phyloP scores from a whole-genome alignment of 768 basidiomycete species.

The Amylocystis lapponica region DNA sequence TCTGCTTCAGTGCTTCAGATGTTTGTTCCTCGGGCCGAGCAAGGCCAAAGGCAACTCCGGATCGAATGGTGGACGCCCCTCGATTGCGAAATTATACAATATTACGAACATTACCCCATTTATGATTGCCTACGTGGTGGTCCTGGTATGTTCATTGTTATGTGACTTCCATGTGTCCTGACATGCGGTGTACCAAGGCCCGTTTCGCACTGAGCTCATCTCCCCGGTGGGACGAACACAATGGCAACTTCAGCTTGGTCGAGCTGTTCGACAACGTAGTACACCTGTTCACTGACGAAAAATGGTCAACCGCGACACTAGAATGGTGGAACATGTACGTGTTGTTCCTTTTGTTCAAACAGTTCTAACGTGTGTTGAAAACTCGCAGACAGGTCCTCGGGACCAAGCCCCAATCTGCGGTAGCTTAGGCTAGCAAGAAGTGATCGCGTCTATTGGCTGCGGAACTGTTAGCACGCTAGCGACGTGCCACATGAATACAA shows the following conservation, averaged over 20 bases:
- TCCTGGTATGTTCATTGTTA: not conserved
- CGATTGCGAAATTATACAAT: too few relatives aligned
- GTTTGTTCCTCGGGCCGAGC: not conserved
- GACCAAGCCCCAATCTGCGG: too few relatives aligned
- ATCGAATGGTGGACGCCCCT: too few relatives aligned
- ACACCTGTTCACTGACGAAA: not conserved
- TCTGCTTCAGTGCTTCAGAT: too few relatives aligned
- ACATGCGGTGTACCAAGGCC: not conserved
- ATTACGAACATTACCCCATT: not conserved
- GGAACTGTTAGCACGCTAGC: too few relatives aligned
- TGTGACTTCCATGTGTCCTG: not conserved
- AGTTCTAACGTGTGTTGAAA: too few relatives aligned
- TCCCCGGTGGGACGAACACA: not conserved
- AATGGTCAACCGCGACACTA: not conserved
- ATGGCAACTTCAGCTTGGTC: not conserved
- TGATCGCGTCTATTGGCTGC: too few relatives aligned
- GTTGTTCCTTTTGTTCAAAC: not conserved
- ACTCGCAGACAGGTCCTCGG: too few relatives aligned
- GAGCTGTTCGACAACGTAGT: not conserved
- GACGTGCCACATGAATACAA: too few relatives aligned
- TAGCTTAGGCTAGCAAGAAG: too few relatives aligned
- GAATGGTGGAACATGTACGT: conserved; percentile 1
- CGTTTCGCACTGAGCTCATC: not conserved
- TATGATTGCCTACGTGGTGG: not conserved
- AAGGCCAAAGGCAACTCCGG: too few relatives aligned